These are phyloP conservation scores for Begonia loranthoides DNA, from an alignment of 306 rosid species.

Conservation along the genomic window DNA sequence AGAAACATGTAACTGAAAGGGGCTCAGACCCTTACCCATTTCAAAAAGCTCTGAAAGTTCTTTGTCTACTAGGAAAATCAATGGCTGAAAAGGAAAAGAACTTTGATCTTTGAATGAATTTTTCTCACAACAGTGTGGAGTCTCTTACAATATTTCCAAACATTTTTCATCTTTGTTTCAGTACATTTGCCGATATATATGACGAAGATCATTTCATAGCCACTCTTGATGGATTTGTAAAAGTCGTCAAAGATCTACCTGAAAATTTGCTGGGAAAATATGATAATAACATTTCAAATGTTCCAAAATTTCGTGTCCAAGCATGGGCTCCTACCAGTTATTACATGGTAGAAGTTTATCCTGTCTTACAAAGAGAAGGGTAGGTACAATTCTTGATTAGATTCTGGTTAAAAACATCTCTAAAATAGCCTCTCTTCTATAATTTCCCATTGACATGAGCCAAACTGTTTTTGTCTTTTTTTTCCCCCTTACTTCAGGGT, in stretches of 20 bases:
- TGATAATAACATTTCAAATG: slow-evolving; percentile 45
- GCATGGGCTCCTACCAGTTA: slow-evolving; percentile 83
- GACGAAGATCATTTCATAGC: slow-evolving; percentile 85
- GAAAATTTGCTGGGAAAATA: slow-evolving; percentile 52
- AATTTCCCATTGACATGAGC: background rate
- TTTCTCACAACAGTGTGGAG: too few species aligned
- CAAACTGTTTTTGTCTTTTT: background rate
- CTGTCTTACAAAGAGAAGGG: slow-evolving; percentile 74
- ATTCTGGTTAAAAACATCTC: slow-evolving; percentile 4
- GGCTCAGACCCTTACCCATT: too few species aligned
- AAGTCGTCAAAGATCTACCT: slow-evolving; percentile 82
- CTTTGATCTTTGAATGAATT: too few species aligned
- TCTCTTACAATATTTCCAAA: slow-evolving; percentile 2
- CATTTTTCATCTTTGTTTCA: slow-evolving; percentile 17
- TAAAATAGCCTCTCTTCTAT: slow-evolving; percentile 1
- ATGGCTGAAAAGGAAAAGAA: too few species aligned
- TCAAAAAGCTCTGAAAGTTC: too few species aligned
- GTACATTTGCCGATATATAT: slow-evolving; percentile 75
- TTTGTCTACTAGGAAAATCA: too few species aligned
- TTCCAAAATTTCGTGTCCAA: slow-evolving; percentile 58
- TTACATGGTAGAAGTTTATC: slow-evolving; percentile 70
- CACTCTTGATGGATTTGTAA: slow-evolving; percentile 70
- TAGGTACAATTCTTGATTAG: slow-evolving; percentile 16
- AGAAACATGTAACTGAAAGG: background rate
- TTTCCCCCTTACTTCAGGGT: slow-evolving; percentile 36